phyloP scores from a whole-genome alignment of 306 rosid genomes.

The Cucumis melo region DNA sequence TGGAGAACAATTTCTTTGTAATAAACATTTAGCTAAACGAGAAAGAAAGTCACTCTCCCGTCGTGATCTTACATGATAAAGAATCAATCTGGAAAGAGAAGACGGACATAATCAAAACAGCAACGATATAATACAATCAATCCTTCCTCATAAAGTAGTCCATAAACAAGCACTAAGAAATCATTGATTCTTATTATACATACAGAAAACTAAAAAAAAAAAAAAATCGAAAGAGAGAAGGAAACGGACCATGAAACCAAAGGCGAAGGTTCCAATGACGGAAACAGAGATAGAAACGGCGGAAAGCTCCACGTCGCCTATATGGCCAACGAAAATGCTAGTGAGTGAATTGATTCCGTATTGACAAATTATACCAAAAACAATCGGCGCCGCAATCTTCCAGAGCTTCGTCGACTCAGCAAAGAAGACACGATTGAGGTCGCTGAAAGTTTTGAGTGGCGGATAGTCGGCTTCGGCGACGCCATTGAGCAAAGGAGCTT shows the following conservation, averaged over 20 bases:
- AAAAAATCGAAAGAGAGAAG: background rate
- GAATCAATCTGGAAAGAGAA: background rate
- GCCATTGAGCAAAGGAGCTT: background rate
- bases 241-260: constrained; percentile 45
- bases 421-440: constrained; percentile 20
- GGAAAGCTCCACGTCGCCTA: constrained; percentile 66
- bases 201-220: background rate
- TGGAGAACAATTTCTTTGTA: background rate
- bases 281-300: constrained; percentile 54
- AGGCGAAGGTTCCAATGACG: constrained; percentile 52
- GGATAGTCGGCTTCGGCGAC: constrained; percentile 21
- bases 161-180: background rate
- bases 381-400: constrained; percentile 47
- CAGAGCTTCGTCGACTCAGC: constrained; percentile 30
- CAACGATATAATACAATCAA: background rate
- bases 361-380: constrained; percentile 35
- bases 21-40: background rate
- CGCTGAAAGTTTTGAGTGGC: constrained; percentile 14
- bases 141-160: background rate
- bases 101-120: background rate
- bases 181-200: background rate
- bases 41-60: background rate
- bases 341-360: constrained; percentile 43
- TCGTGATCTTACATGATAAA: background rate
- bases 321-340: constrained; percentile 63